phyloP scores from a whole-genome alignment of 2,329 filamentous ascomycete genomes.

The Nothomitra cinnamomea region DNA sequence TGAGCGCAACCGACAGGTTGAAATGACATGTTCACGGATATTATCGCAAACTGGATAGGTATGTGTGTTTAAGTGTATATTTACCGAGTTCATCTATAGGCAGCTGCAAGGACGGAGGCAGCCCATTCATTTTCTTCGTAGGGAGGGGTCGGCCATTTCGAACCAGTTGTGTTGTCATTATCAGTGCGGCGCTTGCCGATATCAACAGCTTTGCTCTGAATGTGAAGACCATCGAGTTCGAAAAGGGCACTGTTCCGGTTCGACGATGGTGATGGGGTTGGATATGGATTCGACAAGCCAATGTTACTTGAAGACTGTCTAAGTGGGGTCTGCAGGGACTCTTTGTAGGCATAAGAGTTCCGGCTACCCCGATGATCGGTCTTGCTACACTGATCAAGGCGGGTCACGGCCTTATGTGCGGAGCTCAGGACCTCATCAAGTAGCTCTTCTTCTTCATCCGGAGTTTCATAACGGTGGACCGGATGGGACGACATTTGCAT shows the following conservation, averaged over 20 bases:
- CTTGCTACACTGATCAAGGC: slow-evolving; percentile 34
- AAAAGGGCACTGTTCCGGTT: slow-evolving; percentile 65
- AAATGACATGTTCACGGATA: background rate
- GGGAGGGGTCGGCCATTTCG: slow-evolving; percentile 88
- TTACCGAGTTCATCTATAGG: background rate
- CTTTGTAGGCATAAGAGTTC: slow-evolving; percentile 8
- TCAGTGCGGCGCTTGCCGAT: slow-evolving; percentile 41
- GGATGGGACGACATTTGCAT: slow-evolving; percentile 53
- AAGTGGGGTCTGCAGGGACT: slow-evolving; percentile 24
- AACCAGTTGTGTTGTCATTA: slow-evolving; percentile 28
- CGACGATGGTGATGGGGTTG: slow-evolving; percentile 65
- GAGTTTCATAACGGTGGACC: slow-evolving; percentile 76
- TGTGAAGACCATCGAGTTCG: slow-evolving; percentile 40
- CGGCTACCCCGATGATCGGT: slow-evolving; percentile 11
- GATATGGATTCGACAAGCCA: slow-evolving; percentile 40
- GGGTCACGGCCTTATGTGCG: slow-evolving; percentile 56
- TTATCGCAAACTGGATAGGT: background rate
- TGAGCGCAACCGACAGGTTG: background rate
- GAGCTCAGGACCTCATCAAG: slow-evolving; percentile 75
- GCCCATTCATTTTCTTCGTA: slow-evolving; percentile 93
- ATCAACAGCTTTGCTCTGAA: slow-evolving; percentile 54
- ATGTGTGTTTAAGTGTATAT: background rate
- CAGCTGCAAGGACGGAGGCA: slow-evolving; percentile 33
- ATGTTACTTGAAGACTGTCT: slow-evolving; percentile 49
- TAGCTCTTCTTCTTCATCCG: slow-evolving; percentile 91